These are phyloP conservation scores for Lichtheimia ornata DNA, from an alignment of 371 early-diverging fungal genomes.

Conservation along the genomic window DNA sequence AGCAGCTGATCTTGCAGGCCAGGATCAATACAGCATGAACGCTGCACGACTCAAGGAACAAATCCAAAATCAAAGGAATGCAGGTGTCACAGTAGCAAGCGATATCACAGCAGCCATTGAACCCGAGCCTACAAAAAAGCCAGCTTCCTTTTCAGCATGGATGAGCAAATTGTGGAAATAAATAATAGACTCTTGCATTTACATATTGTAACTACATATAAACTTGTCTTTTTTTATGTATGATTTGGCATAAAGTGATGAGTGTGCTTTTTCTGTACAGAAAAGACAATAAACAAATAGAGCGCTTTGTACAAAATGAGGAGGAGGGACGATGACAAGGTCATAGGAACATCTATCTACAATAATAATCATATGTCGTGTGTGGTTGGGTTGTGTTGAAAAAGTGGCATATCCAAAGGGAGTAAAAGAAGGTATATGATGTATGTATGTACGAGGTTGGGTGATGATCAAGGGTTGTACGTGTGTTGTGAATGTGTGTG, in stretches of 20 bases:
- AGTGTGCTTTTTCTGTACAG: not conserved
- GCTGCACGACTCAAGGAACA: conserved; percentile 31
- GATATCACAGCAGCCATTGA: conserved; percentile 7
- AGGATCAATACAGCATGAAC: conserved; percentile 30
- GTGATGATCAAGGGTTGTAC: not conserved
- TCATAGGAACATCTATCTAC: no score
- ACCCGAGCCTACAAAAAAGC: conserved; percentile 11
- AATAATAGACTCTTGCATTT: no score
- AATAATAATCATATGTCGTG: no score
- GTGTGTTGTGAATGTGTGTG: not conserved
- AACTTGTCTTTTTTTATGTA: not conserved
- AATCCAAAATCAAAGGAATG: conserved; percentile 14
- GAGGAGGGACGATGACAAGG: no score
- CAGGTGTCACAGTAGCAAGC: conserved; percentile 5
- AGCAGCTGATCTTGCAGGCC: conserved; percentile 28
- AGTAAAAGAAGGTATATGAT: conserved; percentile 1
- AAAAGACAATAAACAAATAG: not conserved
- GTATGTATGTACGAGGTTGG: not conserved
- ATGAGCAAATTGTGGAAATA: conserved; percentile 10
- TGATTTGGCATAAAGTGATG: conserved; percentile 5
- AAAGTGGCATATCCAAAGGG: not conserved
- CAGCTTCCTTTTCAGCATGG: conserved; percentile 3
- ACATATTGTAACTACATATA: no score
- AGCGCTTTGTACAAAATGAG: no score
- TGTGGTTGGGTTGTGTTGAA: no score